Percentiles rank a stretch among this genome's conserved stretches.
Evolutionary conservation across 805 yeast genomes (phyloP).

Genomic region (Diddensiella santjacobensis): DNA sequence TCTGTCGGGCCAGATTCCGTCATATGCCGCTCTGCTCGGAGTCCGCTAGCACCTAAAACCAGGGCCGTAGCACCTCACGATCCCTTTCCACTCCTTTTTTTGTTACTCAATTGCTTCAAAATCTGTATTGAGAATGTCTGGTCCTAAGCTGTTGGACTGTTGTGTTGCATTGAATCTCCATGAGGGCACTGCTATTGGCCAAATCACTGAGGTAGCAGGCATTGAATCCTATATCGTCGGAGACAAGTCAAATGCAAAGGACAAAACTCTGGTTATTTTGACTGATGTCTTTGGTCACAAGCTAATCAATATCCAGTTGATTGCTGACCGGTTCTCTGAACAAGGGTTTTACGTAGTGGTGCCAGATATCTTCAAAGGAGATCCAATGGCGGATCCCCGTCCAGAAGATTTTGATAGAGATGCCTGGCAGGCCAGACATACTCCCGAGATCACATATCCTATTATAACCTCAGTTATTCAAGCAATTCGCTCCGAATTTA

Average conservation of each 20-base stretch:
- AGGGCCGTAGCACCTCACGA: too few species aligned
- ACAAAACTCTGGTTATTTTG: slow-evolving; percentile 52
- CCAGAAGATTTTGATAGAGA: slow-evolving; percentile 21
- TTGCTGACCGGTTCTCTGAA: slow-evolving; percentile 48
- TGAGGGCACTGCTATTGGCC: background rate
- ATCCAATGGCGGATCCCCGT: slow-evolving; percentile 39
- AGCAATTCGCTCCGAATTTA: background rate
- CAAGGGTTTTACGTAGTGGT: slow-evolving; percentile 61
- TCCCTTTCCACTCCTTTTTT: too few species aligned
- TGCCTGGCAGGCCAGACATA: slow-evolving; percentile 55
- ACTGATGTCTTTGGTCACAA: slow-evolving; percentile 69
- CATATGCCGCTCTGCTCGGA: too few species aligned
- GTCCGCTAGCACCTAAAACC: too few species aligned
- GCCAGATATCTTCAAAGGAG: slow-evolving; percentile 69
- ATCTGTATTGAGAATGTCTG: too few species aligned
- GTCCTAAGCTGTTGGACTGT: background rate
- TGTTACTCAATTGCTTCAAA: too few species aligned
- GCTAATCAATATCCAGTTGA: slow-evolving; percentile 51
- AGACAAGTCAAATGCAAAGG: slow-evolving; percentile 35
- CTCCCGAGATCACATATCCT: slow-evolving; percentile 43
- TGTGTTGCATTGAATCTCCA: slow-evolving; percentile 2
- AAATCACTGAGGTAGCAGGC: slow-evolving; percentile 13
- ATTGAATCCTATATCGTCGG: slow-evolving; percentile 49
- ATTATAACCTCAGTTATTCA: slow-evolving; percentile 47
- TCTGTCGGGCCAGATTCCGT: too few species aligned